Evolutionary conservation across 164 flowering plant genomes (phyloP).

Genomic region (Macadamia tetraphylla): DNA sequence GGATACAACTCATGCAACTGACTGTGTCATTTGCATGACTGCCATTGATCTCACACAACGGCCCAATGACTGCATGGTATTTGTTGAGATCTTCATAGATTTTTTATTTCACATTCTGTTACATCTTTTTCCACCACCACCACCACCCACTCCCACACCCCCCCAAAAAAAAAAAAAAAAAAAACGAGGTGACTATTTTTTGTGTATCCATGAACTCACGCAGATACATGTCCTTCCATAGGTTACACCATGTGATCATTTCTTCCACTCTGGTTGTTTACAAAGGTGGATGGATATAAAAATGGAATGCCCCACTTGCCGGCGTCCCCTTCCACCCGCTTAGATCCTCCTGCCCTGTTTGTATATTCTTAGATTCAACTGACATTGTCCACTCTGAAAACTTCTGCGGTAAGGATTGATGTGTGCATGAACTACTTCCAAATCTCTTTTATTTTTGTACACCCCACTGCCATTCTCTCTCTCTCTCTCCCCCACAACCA

Average conservation of each 20-base stretch:
- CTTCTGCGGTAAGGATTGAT: conserved; percentile 11
- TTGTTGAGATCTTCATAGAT: background rate
- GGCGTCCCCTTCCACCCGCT: conserved; percentile 88
- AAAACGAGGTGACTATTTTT: background rate
- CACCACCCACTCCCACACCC: too few species aligned
- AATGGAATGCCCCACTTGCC: conserved; percentile 99
- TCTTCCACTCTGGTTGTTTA: conserved; percentile 91
- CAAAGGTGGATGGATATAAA: conserved; percentile 99
- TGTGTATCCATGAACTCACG: background rate
- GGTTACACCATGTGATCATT: conserved; percentile 99
- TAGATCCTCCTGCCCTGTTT: conserved; percentile 25
- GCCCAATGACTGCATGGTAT: conserved; percentile 86
- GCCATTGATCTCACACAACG: conserved; percentile 67
- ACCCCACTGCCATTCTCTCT: too few species aligned
- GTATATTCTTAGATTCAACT: conserved; percentile 21
- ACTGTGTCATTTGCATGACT: conserved; percentile 98
- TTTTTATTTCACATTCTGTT: background rate
- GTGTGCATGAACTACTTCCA: background rate
- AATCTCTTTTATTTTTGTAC: background rate
- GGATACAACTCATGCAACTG: conserved; percentile 44
- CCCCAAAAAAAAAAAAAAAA: too few species aligned
- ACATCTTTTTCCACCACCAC: too few species aligned
- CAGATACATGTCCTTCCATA: conserved; percentile 21
- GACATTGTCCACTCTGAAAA: conserved; percentile 10
- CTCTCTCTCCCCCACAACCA: too few species aligned